These are phyloP conservation scores for Xerocomellus chrysenteron DNA, from an alignment of 768 basidiomycete species.

Conservation along the genomic window DNA sequence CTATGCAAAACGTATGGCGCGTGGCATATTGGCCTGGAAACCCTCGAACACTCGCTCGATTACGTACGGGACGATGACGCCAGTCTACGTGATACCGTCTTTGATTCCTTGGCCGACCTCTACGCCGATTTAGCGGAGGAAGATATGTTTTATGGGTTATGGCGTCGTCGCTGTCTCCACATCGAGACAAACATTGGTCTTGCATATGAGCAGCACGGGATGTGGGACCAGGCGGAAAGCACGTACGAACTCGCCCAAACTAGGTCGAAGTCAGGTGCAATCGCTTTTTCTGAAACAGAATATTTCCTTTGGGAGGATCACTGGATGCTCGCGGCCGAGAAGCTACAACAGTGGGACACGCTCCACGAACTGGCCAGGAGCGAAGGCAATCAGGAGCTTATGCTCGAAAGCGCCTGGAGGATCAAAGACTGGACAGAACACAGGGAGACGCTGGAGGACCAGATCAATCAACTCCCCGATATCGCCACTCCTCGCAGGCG, in stretches of 20 bases:
- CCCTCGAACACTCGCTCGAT: constrained; percentile 79
- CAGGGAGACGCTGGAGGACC: constrained; percentile 74
- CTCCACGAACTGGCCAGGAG: constrained; percentile 86
- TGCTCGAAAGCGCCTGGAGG: constrained; percentile 95
- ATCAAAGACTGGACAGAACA: constrained; percentile 89
- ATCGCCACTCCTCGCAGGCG: constrained; percentile 92
- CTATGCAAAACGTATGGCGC: constrained; percentile 93
- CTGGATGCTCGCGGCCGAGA: constrained; percentile 94
- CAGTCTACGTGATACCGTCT: constrained; percentile 75
- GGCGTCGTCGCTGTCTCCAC: constrained; percentile 88
- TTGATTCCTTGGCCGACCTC: constrained; percentile 89
- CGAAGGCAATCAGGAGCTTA: constrained; percentile 88
- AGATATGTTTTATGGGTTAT: constrained; percentile 95
- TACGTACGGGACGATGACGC: constrained; percentile 78
- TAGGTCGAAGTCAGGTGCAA: constrained; percentile 73
- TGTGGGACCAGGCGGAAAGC: constrained; percentile 91
- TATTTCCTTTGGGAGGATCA: constrained; percentile 99
- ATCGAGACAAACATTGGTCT: constrained; percentile 85
- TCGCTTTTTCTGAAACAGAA: constrained; percentile 92
- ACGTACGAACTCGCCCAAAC: constrained; percentile 90
- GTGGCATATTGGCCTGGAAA: constrained; percentile 91
- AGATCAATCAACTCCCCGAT: constrained; percentile 76
- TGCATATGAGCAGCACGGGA: constrained; percentile 92
- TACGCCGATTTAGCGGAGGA: constrained; percentile 97
- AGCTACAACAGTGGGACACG: constrained; percentile 97